A percentile compares a stretch with the other conserved stretches of the same genome.
Conservation (phyloP, 2,329 filamentous ascomycete genomes). For the Thelonectria olida region DNA sequence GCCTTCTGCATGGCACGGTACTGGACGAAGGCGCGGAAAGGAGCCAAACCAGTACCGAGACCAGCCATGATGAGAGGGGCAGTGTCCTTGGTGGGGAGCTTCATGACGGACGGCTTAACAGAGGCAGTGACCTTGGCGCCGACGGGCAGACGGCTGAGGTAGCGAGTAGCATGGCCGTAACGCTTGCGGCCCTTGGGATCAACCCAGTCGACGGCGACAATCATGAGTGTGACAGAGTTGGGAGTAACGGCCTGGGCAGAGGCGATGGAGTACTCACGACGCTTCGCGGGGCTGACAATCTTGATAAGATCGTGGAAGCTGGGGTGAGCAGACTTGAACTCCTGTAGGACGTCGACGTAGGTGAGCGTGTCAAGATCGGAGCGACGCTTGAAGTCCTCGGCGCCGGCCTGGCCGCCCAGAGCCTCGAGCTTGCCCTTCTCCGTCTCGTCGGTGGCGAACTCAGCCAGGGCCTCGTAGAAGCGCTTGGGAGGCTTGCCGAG, state of each 20-base stretch:
- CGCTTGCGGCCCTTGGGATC: slow-evolving; percentile 88
- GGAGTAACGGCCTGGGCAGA: slow-evolving; percentile 96
- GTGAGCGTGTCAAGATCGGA: slow-evolving; percentile 91
- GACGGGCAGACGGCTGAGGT: slow-evolving; percentile 78
- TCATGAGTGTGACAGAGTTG: slow-evolving; percentile 90
- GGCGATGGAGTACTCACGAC: slow-evolving; percentile 98
- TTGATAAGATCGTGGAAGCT: slow-evolving; percentile 87
- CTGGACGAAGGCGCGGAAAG: slow-evolving; percentile 99
- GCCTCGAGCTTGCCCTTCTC: slow-evolving; percentile 84
- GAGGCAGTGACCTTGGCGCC: slow-evolving; percentile 87
- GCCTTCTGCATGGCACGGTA: slow-evolving; percentile 98
- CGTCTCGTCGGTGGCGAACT: slow-evolving; percentile 82
- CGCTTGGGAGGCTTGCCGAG: slow-evolving; percentile 97
- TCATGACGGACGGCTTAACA: slow-evolving; percentile 99
- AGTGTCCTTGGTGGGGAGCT: slow-evolving; percentile 86
- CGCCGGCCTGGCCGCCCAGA: slow-evolving; percentile 81
- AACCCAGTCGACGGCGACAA: slow-evolving; percentile 96
- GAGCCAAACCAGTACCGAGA: slow-evolving; percentile 95
- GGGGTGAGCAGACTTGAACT: slow-evolving; percentile 90
- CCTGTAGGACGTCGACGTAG: slow-evolving; percentile 88
- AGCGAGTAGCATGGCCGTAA: slow-evolving; percentile 92
- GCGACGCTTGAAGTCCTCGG: slow-evolving; percentile 90
- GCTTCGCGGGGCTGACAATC: slow-evolving; percentile 92
- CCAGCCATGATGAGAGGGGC: slow-evolving; percentile 98
- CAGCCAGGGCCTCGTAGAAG: slow-evolving; percentile 93